phyloP scores from a whole-genome alignment of 176 grass and related monocot genomes.

The Tuctoria greenei region DNA sequence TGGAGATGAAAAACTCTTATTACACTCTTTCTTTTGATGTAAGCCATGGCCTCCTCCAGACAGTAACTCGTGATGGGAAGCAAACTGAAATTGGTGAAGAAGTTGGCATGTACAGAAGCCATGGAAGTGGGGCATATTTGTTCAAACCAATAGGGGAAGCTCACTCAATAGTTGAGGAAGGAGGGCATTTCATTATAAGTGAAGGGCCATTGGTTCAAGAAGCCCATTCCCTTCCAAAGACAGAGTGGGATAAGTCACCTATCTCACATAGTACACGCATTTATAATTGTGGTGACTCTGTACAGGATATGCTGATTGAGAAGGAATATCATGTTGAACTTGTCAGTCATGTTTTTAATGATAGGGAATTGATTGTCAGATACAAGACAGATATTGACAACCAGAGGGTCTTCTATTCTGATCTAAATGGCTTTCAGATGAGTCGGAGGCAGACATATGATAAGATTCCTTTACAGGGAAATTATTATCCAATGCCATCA shows the following conservation, averaged over 20 bases:
- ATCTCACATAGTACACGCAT: constrained; percentile 87
- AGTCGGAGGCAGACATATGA: constrained; percentile 87
- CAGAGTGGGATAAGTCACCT: constrained; percentile 64
- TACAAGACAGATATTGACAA: constrained; percentile 95
- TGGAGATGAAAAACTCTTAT: constrained; percentile 64
- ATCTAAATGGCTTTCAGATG: constrained; percentile 98
- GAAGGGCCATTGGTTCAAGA: constrained; percentile 89
- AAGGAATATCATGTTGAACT: constrained; percentile 99
- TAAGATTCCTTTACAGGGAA: constrained; percentile 97
- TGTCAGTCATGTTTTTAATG: constrained; percentile 68
- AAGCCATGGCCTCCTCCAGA: constrained; percentile 72
- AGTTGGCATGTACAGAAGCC: constrained; percentile 84
- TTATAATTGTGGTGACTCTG: constrained; percentile 59
- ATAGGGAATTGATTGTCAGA: constrained; percentile 83
- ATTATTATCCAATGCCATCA: constrained; percentile 97
- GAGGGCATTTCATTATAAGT: constrained; percentile 76
- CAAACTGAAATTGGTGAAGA: constrained; percentile 78
- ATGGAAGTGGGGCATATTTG: constrained; percentile 88
- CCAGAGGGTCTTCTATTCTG: constrained; percentile 83
- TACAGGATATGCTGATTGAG: constrained; percentile 87
- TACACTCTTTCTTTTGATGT: constrained; percentile 80
- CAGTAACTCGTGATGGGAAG: constrained; percentile 45
- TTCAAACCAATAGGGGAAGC: constrained; percentile 94
- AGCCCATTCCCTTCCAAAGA: constrained; percentile 79
- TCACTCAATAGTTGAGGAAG: constrained; percentile 62